phyloP scores from a whole-genome alignment of 306 rosid species.

The Cicer pinnatifidum region DNA sequence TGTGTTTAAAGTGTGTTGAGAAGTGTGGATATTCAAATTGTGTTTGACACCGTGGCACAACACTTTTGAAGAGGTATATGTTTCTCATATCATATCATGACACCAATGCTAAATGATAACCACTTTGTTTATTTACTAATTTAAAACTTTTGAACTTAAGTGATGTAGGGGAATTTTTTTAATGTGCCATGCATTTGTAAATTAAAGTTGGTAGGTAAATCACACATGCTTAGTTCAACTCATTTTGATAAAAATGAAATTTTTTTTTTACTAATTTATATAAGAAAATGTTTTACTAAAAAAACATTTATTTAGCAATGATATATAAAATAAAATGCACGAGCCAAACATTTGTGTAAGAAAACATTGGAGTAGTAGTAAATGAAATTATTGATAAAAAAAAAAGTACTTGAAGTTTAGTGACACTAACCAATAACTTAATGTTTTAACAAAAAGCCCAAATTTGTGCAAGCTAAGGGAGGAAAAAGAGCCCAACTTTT shows the following conservation, averaged over 20 bases:
- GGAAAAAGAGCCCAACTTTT: constrained; percentile 42
- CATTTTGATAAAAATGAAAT: neutral
- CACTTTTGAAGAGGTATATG: no score
- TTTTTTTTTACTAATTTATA: neutral
- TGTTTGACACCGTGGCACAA: no score
- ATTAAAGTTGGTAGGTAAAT: constrained; percentile 10
- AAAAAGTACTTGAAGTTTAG: constrained; percentile 14
- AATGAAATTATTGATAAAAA: neutral
- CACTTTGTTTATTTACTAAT: constrained; percentile 8
- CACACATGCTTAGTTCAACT: neutral
- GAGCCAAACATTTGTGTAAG: constrained; percentile 27
- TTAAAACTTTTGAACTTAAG: constrained; percentile 24
- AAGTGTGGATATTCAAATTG: no score
- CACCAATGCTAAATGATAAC: neutral
- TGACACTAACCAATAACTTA: constrained; percentile 19
- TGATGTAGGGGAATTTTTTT: constrained; percentile 7
- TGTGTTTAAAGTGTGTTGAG: no score
- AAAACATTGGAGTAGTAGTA: neutral
- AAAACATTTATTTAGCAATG: neutral
- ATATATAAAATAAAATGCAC: constrained; percentile 26
- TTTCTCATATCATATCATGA: neutral
- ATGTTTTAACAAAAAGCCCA: constrained; percentile 42
- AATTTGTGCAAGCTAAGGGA: constrained; percentile 34
- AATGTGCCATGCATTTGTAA: neutral
- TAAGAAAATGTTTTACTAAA: neutral